phyloP scores from a whole-genome alignment of 164 flowering plant species.

The Houttuynia cordata region DNA sequence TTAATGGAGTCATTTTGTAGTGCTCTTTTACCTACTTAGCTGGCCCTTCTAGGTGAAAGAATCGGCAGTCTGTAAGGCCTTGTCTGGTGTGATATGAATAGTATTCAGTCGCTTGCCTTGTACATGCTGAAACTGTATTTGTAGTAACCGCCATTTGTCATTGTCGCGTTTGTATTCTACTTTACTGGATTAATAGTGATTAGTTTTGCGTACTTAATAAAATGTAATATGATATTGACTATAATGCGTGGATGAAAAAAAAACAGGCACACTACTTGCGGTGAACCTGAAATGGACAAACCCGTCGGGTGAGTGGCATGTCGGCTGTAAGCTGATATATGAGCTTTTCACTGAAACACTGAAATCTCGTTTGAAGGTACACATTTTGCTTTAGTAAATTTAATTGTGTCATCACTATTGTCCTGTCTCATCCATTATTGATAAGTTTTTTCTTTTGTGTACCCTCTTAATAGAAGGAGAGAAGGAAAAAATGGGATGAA shows the following conservation, averaged over 20 bases:
- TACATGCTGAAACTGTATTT: no score
- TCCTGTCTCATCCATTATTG: neutral
- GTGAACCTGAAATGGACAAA: slow-evolving; percentile 81
- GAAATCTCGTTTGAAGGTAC: slow-evolving; percentile 83
- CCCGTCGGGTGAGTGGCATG: slow-evolving; percentile 94
- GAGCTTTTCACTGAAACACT: slow-evolving; percentile 72
- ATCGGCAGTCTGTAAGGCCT: no score
- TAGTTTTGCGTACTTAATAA: no score
- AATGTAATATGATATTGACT: neutral
- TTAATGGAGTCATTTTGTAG: no score
- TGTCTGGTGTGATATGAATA: no score
- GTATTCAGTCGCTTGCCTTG: no score
- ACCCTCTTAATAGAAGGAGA: slow-evolving; percentile 45
- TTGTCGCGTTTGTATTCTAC: no score
- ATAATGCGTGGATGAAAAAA: neutral
- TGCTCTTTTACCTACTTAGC: no score
- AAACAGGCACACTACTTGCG: slow-evolving; percentile 45
- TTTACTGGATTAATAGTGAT: no score
- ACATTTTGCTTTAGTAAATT: neutral
- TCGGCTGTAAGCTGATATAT: slow-evolving; percentile 76
- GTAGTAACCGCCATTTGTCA: no score
- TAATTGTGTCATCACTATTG: neutral
- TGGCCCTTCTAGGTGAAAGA: no score
- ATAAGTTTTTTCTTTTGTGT: neutral
- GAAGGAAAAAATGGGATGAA: slow-evolving; percentile 93